Base-by-base conservation (phyloP, 2,329 filamentous ascomycete genomes). In the Stemphylium lycopersici region DNA sequence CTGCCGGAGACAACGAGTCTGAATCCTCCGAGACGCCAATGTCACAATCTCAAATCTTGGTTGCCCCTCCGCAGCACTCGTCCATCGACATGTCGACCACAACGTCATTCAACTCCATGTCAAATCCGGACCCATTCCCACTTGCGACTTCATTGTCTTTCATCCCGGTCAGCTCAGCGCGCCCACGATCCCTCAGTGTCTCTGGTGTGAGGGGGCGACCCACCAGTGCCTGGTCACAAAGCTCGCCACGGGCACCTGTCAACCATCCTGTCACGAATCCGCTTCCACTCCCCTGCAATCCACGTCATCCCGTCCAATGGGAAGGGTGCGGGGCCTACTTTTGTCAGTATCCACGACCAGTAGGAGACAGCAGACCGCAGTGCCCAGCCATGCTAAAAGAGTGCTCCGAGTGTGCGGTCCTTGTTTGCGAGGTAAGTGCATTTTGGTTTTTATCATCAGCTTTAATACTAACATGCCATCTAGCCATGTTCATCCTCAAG, bases 301-400 rank as follows among this genome's bases (percentile, higher is more conserved):
- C 73, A 26, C 65, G 71, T 3, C 76, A 78, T 61, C 76, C 76
- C 10, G 76, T 78, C 3, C 76, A 78, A 45, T 78, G 76, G 76
- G 68, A 76, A 61, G 76, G 76, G 13, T 78, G 76, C 48, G 76
- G 76, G 2, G 69, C 73, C 2, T 78, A 77, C 57, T 78, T 77
- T 50, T 78, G 76, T 54, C 74, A 75, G 43, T 71, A 69, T 49
- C 66, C 71, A 10, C 59, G 75, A 22, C 72, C 74, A 3, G 68
- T 76, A 11, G 76, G 76, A 20, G 76, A 78, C 45, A 67, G 67
- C 29, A 62, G 76, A 53, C 68, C 68, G 24, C 67, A 72, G 38
- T 78, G 76, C 48, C 72, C 65, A 3, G 73, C 68, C 3, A 54
- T 66, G 1, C 49, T 77, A 10, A 76, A 71, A 44, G 75, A 77